Conservation (phyloP, 2,329 filamentous ascomycete species). For the Ophiostoma novo-ulmi region DNA sequence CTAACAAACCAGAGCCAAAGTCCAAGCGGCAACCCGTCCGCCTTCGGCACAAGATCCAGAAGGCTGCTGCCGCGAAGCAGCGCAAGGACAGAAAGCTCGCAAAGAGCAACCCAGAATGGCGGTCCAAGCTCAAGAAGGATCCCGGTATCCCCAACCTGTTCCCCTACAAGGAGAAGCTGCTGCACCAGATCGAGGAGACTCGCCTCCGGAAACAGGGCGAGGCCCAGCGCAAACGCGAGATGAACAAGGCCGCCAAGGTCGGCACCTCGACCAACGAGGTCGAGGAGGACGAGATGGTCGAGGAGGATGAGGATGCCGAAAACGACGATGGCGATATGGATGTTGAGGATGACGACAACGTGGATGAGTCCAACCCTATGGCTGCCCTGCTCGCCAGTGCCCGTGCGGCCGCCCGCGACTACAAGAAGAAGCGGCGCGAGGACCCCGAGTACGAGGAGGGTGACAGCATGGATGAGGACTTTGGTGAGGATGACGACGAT, state of each 20-base stretch:
- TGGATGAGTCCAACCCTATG: slow-evolving; percentile 77
- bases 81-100: slow-evolving; percentile 81
- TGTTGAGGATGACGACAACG: slow-evolving; percentile 46
- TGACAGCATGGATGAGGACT: slow-evolving; percentile 40
- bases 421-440: slow-evolving; percentile 60
- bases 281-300: slow-evolving; percentile 41
- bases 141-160: slow-evolving; percentile 96
- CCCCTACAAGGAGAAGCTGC: slow-evolving; percentile 92
- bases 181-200: slow-evolving; percentile 90
- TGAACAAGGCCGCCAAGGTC: slow-evolving; percentile 63
- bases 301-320: slow-evolving; percentile 44
- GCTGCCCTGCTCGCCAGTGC: slow-evolving; percentile 85
- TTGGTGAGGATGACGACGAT: slow-evolving; percentile 47
- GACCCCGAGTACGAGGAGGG: slow-evolving; percentile 54
- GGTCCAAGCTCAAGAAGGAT: slow-evolving; percentile 92
- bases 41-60: slow-evolving; percentile 92
- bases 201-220: slow-evolving; percentile 78
- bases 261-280: slow-evolving; percentile 39
- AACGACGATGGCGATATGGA: slow-evolving; percentile 48
- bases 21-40: slow-evolving; percentile 90
- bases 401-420: slow-evolving; percentile 68
- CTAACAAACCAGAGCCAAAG: slow-evolving; percentile 64
- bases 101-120: slow-evolving; percentile 97
- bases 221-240: slow-evolving; percentile 61
- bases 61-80: slow-evolving; percentile 84